Percentiles rank a stretch among this genome's conserved stretches.
Conservation (phyloP, 2,329 filamentous ascomycete genomes). For the Xenoacremonium recifei region DNA sequence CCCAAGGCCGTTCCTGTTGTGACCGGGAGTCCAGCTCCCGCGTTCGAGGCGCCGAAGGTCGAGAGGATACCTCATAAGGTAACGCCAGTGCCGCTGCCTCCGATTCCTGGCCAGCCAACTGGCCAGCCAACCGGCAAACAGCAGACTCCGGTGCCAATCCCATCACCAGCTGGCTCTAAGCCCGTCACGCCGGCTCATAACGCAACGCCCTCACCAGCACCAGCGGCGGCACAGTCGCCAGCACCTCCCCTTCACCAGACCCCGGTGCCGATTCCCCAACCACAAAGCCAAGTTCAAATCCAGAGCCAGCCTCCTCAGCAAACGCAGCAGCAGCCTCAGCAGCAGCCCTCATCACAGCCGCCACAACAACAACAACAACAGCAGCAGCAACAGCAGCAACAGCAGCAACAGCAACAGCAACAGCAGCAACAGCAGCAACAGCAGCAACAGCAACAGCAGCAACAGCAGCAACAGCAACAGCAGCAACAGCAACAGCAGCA, state of each 20-base stretch:
- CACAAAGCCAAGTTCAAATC: constrained; percentile 11
- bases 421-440: constrained; percentile 18
- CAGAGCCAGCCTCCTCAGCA: constrained; percentile 12
- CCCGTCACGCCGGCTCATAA: constrained; percentile 16
- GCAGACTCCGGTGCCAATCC: constrained; percentile 13
- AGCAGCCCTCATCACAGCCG: constrained; percentile 11
- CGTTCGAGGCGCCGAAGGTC: constrained; percentile 17
- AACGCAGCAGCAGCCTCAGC: constrained; percentile 9
- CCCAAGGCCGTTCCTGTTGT: constrained; percentile 19
- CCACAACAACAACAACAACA: constrained; percentile 18
- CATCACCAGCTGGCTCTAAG: constrained; percentile 28
- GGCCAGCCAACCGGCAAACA: constrained; percentile 28
- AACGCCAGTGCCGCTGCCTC: constrained; percentile 37
- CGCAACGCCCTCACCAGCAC: constrained; percentile 8
- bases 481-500: constrained; percentile 6
- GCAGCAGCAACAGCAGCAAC: constrained; percentile 10
- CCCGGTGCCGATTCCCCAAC: constrained; percentile 4
- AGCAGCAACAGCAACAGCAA: constrained; percentile 13
- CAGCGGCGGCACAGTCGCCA: constrained; percentile 7
- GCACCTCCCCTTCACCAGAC: neutral
- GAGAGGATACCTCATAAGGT: constrained; percentile 30
- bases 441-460: constrained; percentile 12
- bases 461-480: neutral
- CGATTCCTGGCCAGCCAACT: constrained; percentile 31
- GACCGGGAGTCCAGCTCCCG: constrained; percentile 28